Conservation (phyloP, 371 early-diverging fungal species). For the Circinella minor region DNA sequence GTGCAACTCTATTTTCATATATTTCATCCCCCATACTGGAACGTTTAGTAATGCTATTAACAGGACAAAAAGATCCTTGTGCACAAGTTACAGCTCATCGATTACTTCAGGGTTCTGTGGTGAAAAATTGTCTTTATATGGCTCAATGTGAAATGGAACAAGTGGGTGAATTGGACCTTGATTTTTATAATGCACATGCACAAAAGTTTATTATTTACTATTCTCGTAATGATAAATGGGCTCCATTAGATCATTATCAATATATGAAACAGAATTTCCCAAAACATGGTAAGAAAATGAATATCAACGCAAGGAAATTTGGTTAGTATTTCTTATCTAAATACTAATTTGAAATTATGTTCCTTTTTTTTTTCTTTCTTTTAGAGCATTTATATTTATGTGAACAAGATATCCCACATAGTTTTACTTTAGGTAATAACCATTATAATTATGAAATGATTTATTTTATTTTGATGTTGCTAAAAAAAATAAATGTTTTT, state of each 20-base stretch:
- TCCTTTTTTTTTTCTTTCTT: background rate
- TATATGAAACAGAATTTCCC: slow-evolving; percentile 72
- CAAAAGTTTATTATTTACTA: slow-evolving; percentile 83
- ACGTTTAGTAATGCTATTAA: slow-evolving; percentile 30
- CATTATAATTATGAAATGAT: too few species aligned
- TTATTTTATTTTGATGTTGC: too few species aligned
- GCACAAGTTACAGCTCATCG: slow-evolving; percentile 65
- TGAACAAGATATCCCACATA: slow-evolving; percentile 72
- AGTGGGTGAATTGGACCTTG: slow-evolving; percentile 68
- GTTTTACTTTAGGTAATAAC: slow-evolving; percentile 66
- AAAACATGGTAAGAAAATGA: slow-evolving; percentile 43
- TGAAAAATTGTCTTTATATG: slow-evolving; percentile 70
- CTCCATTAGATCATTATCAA: slow-evolving; percentile 71
- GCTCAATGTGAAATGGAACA: slow-evolving; percentile 77
- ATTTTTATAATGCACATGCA: slow-evolving; percentile 59
- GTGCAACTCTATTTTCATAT: slow-evolving; percentile 40
- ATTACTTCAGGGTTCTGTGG: slow-evolving; percentile 60
- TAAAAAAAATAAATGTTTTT: too few species aligned
- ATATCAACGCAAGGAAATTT: background rate
- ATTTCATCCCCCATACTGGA: slow-evolving; percentile 41
- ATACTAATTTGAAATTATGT: background rate
- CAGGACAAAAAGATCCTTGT: slow-evolving; percentile 52
- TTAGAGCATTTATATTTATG: slow-evolving; percentile 61
- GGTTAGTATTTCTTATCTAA: background rate
- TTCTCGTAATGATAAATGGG: slow-evolving; percentile 79